Conservation (phyloP, 306 rosid species). For the Luffa aegyptiaca region DNA sequence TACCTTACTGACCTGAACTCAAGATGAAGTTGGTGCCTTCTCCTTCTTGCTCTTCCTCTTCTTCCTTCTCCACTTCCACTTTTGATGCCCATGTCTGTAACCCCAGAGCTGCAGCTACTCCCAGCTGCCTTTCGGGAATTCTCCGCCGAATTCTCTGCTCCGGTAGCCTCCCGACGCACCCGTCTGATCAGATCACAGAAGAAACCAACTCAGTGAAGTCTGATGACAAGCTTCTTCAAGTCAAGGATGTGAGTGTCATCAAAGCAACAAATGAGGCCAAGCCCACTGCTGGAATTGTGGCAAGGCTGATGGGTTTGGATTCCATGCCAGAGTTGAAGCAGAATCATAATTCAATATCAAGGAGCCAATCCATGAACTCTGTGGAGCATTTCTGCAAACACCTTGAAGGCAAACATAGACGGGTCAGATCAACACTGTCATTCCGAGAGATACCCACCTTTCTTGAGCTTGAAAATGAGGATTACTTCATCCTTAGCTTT, state of each 20-base stretch:
- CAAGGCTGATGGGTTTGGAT: slow-evolving; percentile 84
- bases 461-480: slow-evolving; percentile 42
- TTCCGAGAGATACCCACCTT: slow-evolving; percentile 53
- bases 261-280: slow-evolving; percentile 11
- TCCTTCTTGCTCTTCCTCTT: slow-evolving; percentile 31
- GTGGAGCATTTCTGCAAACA: slow-evolving; percentile 26
- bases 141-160: slow-evolving; percentile 70
- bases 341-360: slow-evolving; percentile 17
- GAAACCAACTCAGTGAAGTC: slow-evolving; percentile 18
- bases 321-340: slow-evolving; percentile 31
- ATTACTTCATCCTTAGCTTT: slow-evolving; percentile 54
- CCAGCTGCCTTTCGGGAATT: slow-evolving; percentile 53
- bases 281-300: slow-evolving; percentile 52
- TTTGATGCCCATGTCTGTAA: slow-evolving; percentile 31
- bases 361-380: slow-evolving; percentile 56
- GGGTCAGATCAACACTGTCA: slow-evolving; percentile 43
- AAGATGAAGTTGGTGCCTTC: slow-evolving; percentile 41
- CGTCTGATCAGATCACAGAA: slow-evolving; percentile 40
- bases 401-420: slow-evolving; percentile 13
- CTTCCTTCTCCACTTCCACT: slow-evolving; percentile 26
- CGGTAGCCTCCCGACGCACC: slow-evolving; percentile 60
- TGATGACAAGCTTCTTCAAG: slow-evolving; percentile 5
- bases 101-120: slow-evolving; percentile 40
- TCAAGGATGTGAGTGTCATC: slow-evolving; percentile 15
- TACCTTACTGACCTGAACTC: neutral